Evolutionary conservation across 1,284 basidiomycete species (phyloP).

Genomic region (Prillingera fragicola): DNA sequence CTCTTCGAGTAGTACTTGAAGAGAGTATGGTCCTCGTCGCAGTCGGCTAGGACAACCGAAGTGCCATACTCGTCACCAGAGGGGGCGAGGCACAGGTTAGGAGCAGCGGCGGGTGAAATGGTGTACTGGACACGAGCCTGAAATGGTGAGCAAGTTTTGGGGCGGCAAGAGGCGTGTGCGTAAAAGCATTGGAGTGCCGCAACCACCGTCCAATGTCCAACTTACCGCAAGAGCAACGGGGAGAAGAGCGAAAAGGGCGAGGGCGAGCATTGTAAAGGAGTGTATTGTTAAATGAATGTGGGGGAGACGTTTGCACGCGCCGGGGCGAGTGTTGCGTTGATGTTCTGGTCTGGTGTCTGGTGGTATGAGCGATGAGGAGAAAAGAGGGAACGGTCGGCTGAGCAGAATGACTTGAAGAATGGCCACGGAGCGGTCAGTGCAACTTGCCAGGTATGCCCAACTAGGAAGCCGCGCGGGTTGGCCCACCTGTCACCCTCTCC

Average conservation of each 20-base stretch:
- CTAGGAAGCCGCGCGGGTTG: too few relatives aligned
- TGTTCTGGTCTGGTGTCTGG: not conserved
- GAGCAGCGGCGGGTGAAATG: slow-evolving; percentile 29
- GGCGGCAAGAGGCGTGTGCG: not conserved
- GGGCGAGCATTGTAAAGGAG: slow-evolving; percentile 5
- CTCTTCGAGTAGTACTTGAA: slow-evolving; percentile 24
- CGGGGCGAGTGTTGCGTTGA: not conserved
- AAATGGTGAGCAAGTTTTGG: not conserved
- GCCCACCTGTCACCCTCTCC: too few relatives aligned
- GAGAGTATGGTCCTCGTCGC: slow-evolving; percentile 20
- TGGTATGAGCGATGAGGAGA: not conserved
- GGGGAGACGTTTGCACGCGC: not conserved
- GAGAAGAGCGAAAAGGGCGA: slow-evolving; percentile 13
- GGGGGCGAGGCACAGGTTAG: slow-evolving; percentile 35
- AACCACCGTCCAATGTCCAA: not conserved
- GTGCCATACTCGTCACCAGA: slow-evolving; percentile 23
- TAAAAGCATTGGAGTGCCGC: not conserved
- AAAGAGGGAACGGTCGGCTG: too few relatives aligned
- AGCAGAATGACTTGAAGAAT: too few relatives aligned
- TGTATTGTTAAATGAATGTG: slow-evolving; percentile 1
- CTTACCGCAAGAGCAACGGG: slow-evolving; percentile 17
- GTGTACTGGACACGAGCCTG: slow-evolving; percentile 15
- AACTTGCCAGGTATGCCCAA: too few relatives aligned
- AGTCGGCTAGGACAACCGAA: slow-evolving; percentile 27
- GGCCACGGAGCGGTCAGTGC: too few relatives aligned